Evolutionary conservation across 345 rosid species (phyloP), one percentile per base, ranked within the genome.

Genomic region (Euphorbia lathyris): DNA sequence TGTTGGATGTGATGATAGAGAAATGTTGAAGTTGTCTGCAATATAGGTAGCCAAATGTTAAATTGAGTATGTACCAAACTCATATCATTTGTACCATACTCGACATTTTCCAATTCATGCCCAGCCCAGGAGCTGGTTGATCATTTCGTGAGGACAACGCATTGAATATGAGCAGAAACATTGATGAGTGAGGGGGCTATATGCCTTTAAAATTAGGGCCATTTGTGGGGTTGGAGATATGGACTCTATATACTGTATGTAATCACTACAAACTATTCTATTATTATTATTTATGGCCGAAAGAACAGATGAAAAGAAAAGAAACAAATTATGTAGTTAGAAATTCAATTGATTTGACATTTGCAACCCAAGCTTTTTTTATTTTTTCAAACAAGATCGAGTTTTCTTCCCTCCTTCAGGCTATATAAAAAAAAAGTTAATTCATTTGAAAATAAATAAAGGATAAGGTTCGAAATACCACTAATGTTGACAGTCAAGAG

Each of bases 1-100:
- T 36, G 26, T 48, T 69, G 70, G 66, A 75, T 69, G 61, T 36
- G 52, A 50, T 70, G 61, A 70, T 14, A 17, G 6, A 58, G 51
- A 70, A 9, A 43, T 59, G 16, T 27, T 29, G 58, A 51, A 45
- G 19, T 36, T 74, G 16, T 69, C 57, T 72, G 61, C 48, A 10
- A 26, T 17, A 20, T 10, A 20, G 78, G 66, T n/a, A 70, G 26
- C 63, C 72, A 19, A 9, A 61, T 26, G 55, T 74, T 66, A 20
- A 60, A 70, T 45, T 16, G 42, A 32, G 52, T 25, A 26, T 62
- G 70, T 60, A 70, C 69, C 29, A 45, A 1, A 73, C 72, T 17
- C 26, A 51, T 53, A 63, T 23, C 52, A 64, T 61, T 38, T 50
- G 25, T 48, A 19, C 38, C 32, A 12, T 20, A 59, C 59, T 53